These are phyloP conservation scores for Trichoderma arundinaceum DNA, from an alignment of 2,329 filamentous ascomycete genomes.

Conservation along the genomic window DNA sequence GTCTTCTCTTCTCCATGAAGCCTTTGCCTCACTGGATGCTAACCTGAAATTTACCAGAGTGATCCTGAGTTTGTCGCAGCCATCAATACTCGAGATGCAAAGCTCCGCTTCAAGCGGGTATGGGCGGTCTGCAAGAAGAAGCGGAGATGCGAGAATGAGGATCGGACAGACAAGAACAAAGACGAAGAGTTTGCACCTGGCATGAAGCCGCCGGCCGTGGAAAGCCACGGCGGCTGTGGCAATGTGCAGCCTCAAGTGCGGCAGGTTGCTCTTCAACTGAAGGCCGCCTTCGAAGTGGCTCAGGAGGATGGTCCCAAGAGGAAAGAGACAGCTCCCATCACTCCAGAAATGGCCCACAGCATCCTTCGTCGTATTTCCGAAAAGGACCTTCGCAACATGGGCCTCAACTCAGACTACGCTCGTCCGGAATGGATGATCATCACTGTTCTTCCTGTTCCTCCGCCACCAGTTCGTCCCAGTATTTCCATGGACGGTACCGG, in stretches of 20 bases:
- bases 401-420: slow-evolving; percentile 91
- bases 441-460: slow-evolving; percentile 91
- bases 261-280: slow-evolving; percentile 83
- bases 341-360: slow-evolving; percentile 80
- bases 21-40: slow-evolving; percentile 64
- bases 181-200: slow-evolving; percentile 70
- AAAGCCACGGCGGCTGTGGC: slow-evolving; percentile 87
- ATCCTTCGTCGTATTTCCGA: slow-evolving; percentile 86
- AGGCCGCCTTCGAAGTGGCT: slow-evolving; percentile 69
- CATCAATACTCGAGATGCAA: slow-evolving; percentile 85
- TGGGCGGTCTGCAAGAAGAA: slow-evolving; percentile 93
- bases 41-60: slow-evolving; percentile 67
- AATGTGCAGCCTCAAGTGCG: slow-evolving; percentile 88
- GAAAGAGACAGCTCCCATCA: slow-evolving; percentile 81
- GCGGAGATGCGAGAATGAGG: slow-evolving; percentile 80
- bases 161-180: slow-evolving; percentile 70
- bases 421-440: slow-evolving; percentile 98
- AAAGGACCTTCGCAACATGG: slow-evolving; percentile 82
- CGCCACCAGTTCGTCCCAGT: slow-evolving; percentile 92
- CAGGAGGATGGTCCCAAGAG: slow-evolving; percentile 73
- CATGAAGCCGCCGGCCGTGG: slow-evolving; percentile 56
- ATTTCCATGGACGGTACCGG: slow-evolving; percentile 96
- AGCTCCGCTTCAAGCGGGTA: slow-evolving; percentile 89
- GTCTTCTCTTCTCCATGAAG: slow-evolving; percentile 65
- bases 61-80: slow-evolving; percentile 84